Evolutionary conservation across 2,329 filamentous ascomycete genomes (phyloP).

Genomic region (Stagonosporopsis cucurbitacearum): DNA sequence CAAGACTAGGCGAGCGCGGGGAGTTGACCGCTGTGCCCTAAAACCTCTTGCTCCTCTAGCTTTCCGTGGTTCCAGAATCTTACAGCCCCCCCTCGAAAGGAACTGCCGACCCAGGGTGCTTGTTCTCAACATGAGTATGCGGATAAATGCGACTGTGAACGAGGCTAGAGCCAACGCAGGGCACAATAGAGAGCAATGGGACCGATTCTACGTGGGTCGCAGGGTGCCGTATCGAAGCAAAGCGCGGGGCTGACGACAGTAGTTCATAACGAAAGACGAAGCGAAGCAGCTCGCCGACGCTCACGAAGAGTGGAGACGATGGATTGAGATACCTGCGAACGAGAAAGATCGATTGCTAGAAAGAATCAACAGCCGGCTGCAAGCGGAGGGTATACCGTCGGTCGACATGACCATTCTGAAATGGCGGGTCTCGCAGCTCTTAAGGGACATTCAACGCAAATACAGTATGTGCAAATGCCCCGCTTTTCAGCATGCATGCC

Average conservation of each 20-base stretch:
- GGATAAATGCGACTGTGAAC: conserved; percentile 47
- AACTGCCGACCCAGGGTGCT: conserved; percentile 28
- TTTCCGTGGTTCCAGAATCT: conserved; percentile 40
- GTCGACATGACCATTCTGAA: conserved; percentile 49
- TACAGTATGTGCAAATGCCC: conserved; percentile 42
- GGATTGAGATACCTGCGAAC: conserved; percentile 48
- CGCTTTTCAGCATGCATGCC: conserved; percentile 28
- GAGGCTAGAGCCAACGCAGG: conserved; percentile 45
- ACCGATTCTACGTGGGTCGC: conserved; percentile 47
- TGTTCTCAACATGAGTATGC: conserved; percentile 44
- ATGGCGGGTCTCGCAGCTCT: conserved; percentile 46
- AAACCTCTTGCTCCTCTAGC: conserved; percentile 46
- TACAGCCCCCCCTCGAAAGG: conserved; percentile 31
- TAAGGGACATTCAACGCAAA: conserved; percentile 47
- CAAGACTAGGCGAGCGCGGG: conserved; percentile 49
- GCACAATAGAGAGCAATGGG: conserved; percentile 49
- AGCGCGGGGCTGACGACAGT: conserved; percentile 31
- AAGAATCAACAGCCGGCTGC: conserved; percentile 44
- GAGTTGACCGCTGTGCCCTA: conserved; percentile 46
- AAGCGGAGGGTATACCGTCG: conserved; percentile 44
- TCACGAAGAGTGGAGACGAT: conserved; percentile 47
- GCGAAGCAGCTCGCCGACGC: conserved; percentile 46
- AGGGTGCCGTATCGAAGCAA: conserved; percentile 14
- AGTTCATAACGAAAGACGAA: conserved; percentile 50
- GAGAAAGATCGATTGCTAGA: conserved; percentile 46